A percentile compares a stretch with the other conserved stretches of the same genome.
These are phyloP conservation scores for Ogataea parapolymorpha DNA, from an alignment of 805 yeast species.

Conservation along the genomic window DNA sequence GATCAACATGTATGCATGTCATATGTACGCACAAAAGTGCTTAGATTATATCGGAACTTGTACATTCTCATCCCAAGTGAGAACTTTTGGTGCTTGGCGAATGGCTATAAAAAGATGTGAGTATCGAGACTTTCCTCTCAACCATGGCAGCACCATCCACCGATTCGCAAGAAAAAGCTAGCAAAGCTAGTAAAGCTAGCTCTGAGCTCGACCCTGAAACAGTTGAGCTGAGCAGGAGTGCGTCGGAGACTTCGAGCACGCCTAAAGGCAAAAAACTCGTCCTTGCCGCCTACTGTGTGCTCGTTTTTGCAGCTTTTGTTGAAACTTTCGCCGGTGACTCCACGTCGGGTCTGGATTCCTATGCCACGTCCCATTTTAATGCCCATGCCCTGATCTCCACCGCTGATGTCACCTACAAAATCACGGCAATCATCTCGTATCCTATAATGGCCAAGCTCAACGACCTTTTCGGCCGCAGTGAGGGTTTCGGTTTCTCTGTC, in stretches of 20 bases:
- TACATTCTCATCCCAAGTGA: too few relatives aligned
- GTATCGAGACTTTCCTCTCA: too few relatives aligned
- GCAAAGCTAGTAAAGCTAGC: too few relatives aligned
- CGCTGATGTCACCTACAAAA: constrained; percentile 2
- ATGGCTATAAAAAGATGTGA: too few relatives aligned
- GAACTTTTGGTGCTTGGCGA: too few relatives aligned
- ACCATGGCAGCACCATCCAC: too few relatives aligned
- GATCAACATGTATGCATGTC: too few relatives aligned
- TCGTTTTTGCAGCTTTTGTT: constrained; percentile 3
- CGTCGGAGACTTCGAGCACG: neutral
- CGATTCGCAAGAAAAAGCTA: too few relatives aligned
- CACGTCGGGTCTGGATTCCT: constrained; percentile 4
- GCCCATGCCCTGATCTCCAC: constrained; percentile 5
- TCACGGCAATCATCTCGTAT: constrained; percentile 2
- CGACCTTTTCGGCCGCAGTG: constrained; percentile 5
- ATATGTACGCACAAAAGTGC: too few relatives aligned
- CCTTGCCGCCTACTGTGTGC: neutral
- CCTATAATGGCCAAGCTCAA: constrained; percentile 6
- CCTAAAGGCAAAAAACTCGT: neutral
- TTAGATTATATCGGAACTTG: too few relatives aligned
- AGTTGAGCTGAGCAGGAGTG: too few relatives aligned
- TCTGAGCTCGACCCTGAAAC: too few relatives aligned
- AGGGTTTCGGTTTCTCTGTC: constrained; percentile 4
- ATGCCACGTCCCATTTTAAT: constrained; percentile 4
- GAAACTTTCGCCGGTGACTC: constrained; percentile 5